A percentile compares a stretch with the other conserved stretches of the same genome.
Conservation (phyloP, 768 basidiomycete genomes). For the Hydnum rufescens region DNA sequence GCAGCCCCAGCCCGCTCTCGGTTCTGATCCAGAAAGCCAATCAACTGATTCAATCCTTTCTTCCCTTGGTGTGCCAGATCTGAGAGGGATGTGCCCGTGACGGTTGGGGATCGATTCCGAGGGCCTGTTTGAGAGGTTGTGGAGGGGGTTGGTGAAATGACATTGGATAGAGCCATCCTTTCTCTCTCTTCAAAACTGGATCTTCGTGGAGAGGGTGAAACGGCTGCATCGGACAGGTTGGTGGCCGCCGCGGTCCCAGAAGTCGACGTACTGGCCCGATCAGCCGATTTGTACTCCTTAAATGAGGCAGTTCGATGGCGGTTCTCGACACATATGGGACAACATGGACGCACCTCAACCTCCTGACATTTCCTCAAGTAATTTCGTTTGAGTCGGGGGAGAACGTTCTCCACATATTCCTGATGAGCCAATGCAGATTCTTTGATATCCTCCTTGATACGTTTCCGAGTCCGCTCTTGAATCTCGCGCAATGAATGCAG, state of each 20-base stretch:
- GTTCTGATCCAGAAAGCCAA: conserved; percentile 44
- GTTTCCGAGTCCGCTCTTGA: conserved; percentile 78
- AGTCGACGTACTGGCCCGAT: conserved; percentile 17
- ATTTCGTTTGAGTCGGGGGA: conserved; percentile 60
- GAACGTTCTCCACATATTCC: conserved; percentile 59
- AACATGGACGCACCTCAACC: conserved; percentile 40
- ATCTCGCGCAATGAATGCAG: conserved; percentile 58
- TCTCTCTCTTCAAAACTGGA: not conserved
- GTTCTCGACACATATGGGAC: not conserved
- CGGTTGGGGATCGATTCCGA: conserved; percentile 61
- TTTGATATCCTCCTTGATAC: conserved; percentile 81
- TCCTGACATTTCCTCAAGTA: conserved; percentile 78
- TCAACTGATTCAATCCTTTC: conserved; percentile 68
- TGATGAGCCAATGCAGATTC: conserved; percentile 54
- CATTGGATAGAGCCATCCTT: conserved; percentile 11
- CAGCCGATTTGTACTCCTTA: conserved; percentile 45
- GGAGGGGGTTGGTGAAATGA: conserved; percentile 1
- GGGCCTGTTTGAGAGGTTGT: conserved; percentile 12
- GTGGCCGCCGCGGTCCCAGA: conserved; percentile 4
- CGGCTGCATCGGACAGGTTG: not conserved
- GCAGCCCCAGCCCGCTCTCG: conserved; percentile 32
- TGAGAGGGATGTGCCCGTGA: conserved; percentile 45
- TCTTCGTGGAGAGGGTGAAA: not conserved
- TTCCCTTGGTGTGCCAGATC: conserved; percentile 85
- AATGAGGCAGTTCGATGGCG: not conserved